phyloP scores from a whole-genome alignment of 768 basidiomycete genomes.

The Kwoniella mangroviensis region DNA sequence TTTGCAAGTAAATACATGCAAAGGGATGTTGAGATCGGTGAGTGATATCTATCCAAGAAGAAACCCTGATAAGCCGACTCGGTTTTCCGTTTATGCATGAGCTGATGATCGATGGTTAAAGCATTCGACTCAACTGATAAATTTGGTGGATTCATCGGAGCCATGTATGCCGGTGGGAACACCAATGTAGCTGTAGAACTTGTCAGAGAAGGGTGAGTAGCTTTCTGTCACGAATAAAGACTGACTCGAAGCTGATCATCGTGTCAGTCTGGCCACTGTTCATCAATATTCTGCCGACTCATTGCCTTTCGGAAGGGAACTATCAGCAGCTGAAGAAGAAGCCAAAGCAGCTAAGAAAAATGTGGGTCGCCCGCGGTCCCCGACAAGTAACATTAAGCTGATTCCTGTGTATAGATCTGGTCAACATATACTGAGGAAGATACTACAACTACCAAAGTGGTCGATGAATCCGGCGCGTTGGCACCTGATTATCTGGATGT shows the following conservation, averaged over 20 bases:
- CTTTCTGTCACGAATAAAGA: not conserved
- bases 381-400: not conserved
- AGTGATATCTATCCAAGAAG: conserved; percentile 8
- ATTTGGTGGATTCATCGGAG: conserved; percentile 91
- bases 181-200: conserved; percentile 86
- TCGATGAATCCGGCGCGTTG: conserved; percentile 60
- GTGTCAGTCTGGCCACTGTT: conserved; percentile 69
- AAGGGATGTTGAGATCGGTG: conserved; percentile 85
- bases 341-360: conserved; percentile 80
- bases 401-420: conserved; percentile 71
- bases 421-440: conserved; percentile 73
- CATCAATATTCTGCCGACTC: conserved; percentile 85
- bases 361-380: conserved; percentile 61
- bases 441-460: conserved; percentile 61
- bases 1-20: conserved; percentile 88
- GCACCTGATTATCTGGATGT: conserved; percentile 89
- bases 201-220: conserved; percentile 70
- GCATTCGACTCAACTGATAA: conserved; percentile 87
- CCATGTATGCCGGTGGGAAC: conserved; percentile 74
- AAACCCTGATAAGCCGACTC: too few relatives aligned
- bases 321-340: conserved; percentile 84
- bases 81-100: not conserved
- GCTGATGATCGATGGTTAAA: conserved; percentile 11
- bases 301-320: conserved; percentile 75
- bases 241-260: not conserved